Conservation (phyloP, 2,329 filamentous ascomycete species). For the Ophiostoma montium region DNA sequence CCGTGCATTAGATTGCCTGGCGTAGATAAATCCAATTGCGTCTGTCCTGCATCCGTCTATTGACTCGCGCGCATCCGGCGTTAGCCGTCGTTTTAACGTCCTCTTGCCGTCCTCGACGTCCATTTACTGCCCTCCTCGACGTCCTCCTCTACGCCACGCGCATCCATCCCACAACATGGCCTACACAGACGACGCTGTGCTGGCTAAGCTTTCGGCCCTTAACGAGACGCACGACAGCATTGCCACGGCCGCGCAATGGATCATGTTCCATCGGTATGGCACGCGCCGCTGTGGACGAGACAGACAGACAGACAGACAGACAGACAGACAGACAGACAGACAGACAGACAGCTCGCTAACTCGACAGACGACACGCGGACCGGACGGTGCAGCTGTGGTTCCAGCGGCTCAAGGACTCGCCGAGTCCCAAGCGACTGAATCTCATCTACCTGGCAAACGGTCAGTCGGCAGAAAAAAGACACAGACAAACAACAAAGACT, state of each 20-base stretch:
- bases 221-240: conserved; percentile 98
- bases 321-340: background rate
- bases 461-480: conserved; percentile 26
- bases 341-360: background rate
- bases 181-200: conserved; percentile 89
- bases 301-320: background rate
- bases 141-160: background rate
- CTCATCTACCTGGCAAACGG: conserved; percentile 92
- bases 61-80: too few relatives aligned
- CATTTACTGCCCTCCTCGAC: background rate
- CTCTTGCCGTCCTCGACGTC: background rate
- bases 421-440: conserved; percentile 73
- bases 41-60: too few relatives aligned
- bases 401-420: conserved; percentile 74
- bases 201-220: conserved; percentile 84
- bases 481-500: background rate
- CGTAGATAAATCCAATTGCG: too few relatives aligned
- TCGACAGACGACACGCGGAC: conserved; percentile 69
- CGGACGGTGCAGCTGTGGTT: conserved; percentile 87
- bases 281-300: background rate
- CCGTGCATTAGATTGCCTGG: background rate
- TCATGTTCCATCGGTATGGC: conserved; percentile 89
- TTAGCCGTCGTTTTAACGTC: too few relatives aligned
- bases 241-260: conserved; percentile 93
- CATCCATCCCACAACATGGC: conserved; percentile 44